These are phyloP conservation scores for Paecilomyces niveus DNA, from an alignment of 2,329 filamentous ascomycete genomes.

Conservation along the genomic window DNA sequence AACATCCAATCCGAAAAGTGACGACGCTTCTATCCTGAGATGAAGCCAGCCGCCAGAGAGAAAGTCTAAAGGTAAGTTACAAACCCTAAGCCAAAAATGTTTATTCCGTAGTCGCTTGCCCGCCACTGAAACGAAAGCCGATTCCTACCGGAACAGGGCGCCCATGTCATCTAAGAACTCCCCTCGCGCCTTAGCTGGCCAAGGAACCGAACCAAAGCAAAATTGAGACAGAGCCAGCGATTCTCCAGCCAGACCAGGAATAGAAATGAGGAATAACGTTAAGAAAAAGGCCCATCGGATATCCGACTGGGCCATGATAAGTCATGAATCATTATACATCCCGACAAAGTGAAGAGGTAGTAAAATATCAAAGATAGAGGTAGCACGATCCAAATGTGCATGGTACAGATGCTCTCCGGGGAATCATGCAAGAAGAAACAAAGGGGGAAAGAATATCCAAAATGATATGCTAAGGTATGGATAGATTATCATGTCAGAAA, in stretches of 20 bases:
- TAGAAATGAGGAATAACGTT: neutral
- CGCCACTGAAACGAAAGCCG: neutral
- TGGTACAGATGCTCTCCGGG: neutral
- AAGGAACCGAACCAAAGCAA: neutral
- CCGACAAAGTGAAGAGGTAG: neutral
- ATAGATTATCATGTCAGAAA: neutral
- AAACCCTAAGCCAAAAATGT: neutral
- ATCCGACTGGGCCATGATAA: neutral
- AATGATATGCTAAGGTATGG: neutral
- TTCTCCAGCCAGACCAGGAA: neutral
- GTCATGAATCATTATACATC: conserved; percentile 1
- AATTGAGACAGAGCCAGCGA: neutral
- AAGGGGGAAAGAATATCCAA: neutral
- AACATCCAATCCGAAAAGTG: neutral
- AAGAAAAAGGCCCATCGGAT: neutral
- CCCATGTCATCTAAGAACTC: conserved; percentile 35
- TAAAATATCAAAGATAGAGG: neutral
- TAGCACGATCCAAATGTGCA: neutral
- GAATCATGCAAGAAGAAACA: neutral
- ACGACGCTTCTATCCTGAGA: neutral
- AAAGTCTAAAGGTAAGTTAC: conserved; percentile 2
- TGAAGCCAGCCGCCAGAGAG: neutral
- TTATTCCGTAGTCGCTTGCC: neutral
- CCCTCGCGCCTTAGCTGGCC: neutral
- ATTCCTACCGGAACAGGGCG: neutral